phyloP scores from a whole-genome alignment of 306 rosid species.

The Vachellia pachyceras region DNA sequence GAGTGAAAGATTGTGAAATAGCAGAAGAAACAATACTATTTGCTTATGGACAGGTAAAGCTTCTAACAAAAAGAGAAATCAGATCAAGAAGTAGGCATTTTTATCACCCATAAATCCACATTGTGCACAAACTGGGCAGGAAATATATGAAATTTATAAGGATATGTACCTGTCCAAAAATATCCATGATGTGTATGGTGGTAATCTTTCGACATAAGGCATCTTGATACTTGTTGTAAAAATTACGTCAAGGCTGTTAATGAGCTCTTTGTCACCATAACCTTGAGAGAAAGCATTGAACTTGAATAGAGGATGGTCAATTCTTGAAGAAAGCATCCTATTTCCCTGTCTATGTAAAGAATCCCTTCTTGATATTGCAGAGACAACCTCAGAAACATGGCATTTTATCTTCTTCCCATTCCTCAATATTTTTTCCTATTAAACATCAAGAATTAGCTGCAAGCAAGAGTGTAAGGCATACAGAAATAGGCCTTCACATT shows the following conservation, averaged over 20 bases:
- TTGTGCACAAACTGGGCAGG: constrained; percentile 5
- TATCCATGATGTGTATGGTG: constrained; percentile 92
- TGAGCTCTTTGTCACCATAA: constrained; percentile 65
- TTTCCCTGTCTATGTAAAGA: constrained; percentile 42
- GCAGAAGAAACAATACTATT: constrained; percentile 43
- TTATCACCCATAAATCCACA: constrained; percentile 28
- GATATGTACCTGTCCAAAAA: constrained; percentile 79
- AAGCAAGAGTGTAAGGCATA: constrained; percentile 15
- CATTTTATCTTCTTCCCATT: constrained; percentile 66
- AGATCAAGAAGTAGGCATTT: constrained; percentile 23
- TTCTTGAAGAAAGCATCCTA: constrained; percentile 66
- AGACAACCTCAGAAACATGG: constrained; percentile 49
- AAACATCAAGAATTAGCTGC: constrained; percentile 33
- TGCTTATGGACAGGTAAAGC: constrained; percentile 33
- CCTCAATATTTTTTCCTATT: constrained; percentile 70
- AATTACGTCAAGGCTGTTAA: constrained; percentile 55
- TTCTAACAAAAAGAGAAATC: constrained; percentile 16
- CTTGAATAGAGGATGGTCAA: constrained; percentile 65
- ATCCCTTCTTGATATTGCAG: constrained; percentile 46
- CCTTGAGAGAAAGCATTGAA: constrained; percentile 62
- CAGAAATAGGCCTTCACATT: constrained; percentile 33
- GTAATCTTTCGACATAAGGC: constrained; percentile 67
- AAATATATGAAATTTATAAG: constrained; percentile 22
- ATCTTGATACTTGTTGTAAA: constrained; percentile 63
- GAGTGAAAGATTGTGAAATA: constrained; percentile 61